Evolutionary conservation across 2,329 filamentous ascomycete genomes (phyloP).

Genomic region (Arachnomyces sp.): DNA sequence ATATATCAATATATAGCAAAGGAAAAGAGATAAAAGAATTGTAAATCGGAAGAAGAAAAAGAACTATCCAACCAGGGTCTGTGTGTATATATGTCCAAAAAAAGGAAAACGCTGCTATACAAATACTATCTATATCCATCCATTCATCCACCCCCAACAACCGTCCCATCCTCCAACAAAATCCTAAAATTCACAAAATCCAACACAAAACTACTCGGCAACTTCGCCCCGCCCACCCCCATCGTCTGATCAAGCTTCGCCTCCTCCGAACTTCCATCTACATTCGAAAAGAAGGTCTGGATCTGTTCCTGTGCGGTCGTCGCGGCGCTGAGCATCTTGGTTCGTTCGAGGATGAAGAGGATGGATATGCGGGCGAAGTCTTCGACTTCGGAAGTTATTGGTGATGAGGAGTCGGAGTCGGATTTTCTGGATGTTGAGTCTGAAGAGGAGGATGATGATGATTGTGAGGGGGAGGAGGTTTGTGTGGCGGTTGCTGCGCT

Average conservation of each 20-base stretch:
- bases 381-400: conserved; percentile 12
- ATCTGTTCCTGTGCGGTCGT: conserved; percentile 13
- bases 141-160: conserved; percentile 10
- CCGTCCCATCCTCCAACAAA: conserved; percentile 13
- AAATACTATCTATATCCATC: too few relatives aligned
- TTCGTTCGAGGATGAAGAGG: conserved; percentile 20
- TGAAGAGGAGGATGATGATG: conserved; percentile 14
- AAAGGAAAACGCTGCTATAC: too few relatives aligned
- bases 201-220: conserved; percentile 12
- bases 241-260: conserved; percentile 8
- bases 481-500: conserved; percentile 8
- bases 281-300: conserved; percentile 8
- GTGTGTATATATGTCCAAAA: too few relatives aligned
- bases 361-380: conserved; percentile 22
- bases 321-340: conserved; percentile 12
- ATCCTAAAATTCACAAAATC: conserved; percentile 19
- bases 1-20: too few relatives aligned
- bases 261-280: conserved; percentile 2
- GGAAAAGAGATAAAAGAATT: too few relatives aligned
- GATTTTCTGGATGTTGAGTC: conserved; percentile 21
- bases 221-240: conserved; percentile 11
- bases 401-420: conserved; percentile 5
- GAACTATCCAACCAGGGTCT: too few relatives aligned
- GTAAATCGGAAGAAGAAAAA: too few relatives aligned
- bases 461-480: conserved; percentile 4